Conservation (phyloP, 2,329 filamentous ascomycete species). For the Davidsoniella virescens region DNA sequence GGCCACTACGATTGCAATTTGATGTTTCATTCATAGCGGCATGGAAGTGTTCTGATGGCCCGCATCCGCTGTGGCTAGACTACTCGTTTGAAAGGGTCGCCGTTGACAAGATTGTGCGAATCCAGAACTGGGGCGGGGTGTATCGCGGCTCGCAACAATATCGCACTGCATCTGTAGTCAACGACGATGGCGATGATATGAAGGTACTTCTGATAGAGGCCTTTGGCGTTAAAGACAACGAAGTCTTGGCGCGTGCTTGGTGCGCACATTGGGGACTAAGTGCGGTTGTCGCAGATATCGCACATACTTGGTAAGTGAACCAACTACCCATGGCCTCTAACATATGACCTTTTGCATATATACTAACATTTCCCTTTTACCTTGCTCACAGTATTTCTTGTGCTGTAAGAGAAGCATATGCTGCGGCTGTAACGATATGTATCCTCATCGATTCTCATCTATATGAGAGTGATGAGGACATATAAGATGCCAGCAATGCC, state of each 20-base stretch:
- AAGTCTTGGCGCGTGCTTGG: constrained; percentile 62
- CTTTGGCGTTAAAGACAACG: constrained; percentile 57
- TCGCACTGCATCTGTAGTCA: constrained; percentile 14
- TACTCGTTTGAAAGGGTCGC: constrained; percentile 44
- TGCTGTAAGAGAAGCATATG: constrained; percentile 59
- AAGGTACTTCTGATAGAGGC: constrained; percentile 55
- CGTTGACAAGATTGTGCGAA: constrained; percentile 47
- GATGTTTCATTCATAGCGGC: constrained; percentile 51
- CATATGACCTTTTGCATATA: neutral
- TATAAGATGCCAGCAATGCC: neutral
- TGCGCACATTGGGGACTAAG: constrained; percentile 60
- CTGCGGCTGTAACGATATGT: constrained; percentile 54
- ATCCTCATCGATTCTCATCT: constrained; percentile 43
- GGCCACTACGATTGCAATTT: constrained; percentile 45
- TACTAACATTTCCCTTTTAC: neutral
- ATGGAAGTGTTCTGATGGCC: constrained; percentile 46
- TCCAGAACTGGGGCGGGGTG: constrained; percentile 47
- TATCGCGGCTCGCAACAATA: constrained; percentile 18
- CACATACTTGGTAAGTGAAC: constrained; percentile 44
- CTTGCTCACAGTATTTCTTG: constrained; percentile 44
- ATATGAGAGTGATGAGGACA: constrained; percentile 11
- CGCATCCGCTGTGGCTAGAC: constrained; percentile 57
- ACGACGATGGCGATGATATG: constrained; percentile 17
- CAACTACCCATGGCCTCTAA: neutral
- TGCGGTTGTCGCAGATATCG: constrained; percentile 52